Evolutionary conservation across 306 rosid genomes (phyloP), one percentile per base, ranked within the genome.

Genomic region (Vicia villosa): DNA sequence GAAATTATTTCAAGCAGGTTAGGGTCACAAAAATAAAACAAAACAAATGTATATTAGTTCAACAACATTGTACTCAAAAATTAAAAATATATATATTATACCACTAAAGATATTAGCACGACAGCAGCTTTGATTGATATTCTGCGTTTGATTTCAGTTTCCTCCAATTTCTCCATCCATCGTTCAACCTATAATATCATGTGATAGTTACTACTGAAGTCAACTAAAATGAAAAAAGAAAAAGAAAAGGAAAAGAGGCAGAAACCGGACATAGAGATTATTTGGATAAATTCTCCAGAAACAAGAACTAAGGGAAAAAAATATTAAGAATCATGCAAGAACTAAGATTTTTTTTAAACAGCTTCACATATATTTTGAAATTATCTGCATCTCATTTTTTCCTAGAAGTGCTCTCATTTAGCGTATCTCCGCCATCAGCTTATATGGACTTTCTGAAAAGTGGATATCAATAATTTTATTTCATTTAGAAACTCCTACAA

Each of bases 111-210:
- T 81, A 68, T 70, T 62, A 86, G 68, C 40, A 82, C 81, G 80
- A 94, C 80, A 72, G 87, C 79, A 49, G 83, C 73, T 87, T 91
- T 94, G 73, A 94, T 89, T 68, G 91, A 84, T 70, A 89, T 73
- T 82, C 96, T 94, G 63, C 55, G 73, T 83, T 87, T 88, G 74
- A 82, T 62, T 75, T 94, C 97, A 8, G 86, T 65, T 86, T 94
- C 97, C 75, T 94, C 99, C 81, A 94, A 80, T 79, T 94, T 94
- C 82, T 91, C 97, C 91, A 94, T 94, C 97, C 89, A 94, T 41
- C 88, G 85, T 79, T 94, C 97, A 63, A 89, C 86, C 99, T 94
- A 71, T 55, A 68, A 81, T 38, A 74, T 60, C 46, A 64, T 20
- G 21, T 59, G 59, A 66, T 43, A 76, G 77, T 74, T 62, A 61